Evolutionary conservation across 176 grass and related monocot genomes (phyloP).

Genomic region (Aegilops tauschii): DNA sequence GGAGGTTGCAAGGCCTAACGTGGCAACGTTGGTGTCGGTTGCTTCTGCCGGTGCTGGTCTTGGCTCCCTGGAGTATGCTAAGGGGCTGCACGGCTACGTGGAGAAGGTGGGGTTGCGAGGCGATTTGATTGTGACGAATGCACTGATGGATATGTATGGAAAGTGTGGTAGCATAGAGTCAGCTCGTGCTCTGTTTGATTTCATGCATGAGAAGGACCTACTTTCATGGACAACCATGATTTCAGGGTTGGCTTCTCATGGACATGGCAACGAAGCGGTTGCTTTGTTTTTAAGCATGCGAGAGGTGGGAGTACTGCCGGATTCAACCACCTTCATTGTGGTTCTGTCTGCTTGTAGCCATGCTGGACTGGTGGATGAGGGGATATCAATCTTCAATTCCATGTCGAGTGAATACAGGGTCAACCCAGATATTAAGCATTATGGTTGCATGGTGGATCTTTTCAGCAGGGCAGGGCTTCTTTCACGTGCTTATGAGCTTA

Average conservation of each 20-base stretch:
- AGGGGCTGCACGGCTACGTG: slow-evolving; percentile 42
- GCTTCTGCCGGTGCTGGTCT: slow-evolving; percentile 36
- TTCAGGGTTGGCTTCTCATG: slow-evolving; percentile 57
- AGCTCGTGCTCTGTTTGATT: slow-evolving; percentile 37
- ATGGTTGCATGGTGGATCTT: slow-evolving; percentile 74
- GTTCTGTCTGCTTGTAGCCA: slow-evolving; percentile 78
- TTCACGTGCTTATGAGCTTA: slow-evolving; percentile 44
- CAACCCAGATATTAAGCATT: slow-evolving; percentile 56
- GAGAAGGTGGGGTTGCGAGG: slow-evolving; percentile 48
- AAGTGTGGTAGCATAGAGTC: slow-evolving; percentile 56
- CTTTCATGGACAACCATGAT: slow-evolving; percentile 69
- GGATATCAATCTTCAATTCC: slow-evolving; percentile 51
- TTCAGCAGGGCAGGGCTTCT: slow-evolving; percentile 68
- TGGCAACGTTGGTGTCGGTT: slow-evolving; percentile 40
- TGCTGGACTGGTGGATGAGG: slow-evolving; percentile 67
- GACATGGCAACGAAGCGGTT: slow-evolving; percentile 41
- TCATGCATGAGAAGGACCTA: slow-evolving; percentile 54
- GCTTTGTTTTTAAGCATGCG: slow-evolving; percentile 43
- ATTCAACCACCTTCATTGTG: slow-evolving; percentile 59
- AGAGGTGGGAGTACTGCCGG: slow-evolving; percentile 27
- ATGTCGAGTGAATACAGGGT: slow-evolving; percentile 50
- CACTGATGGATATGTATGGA: slow-evolving; percentile 53
- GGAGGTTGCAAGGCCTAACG: slow-evolving; percentile 29
- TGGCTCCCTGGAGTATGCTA: slow-evolving; percentile 50
- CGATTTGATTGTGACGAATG: slow-evolving; percentile 55